Evolutionary conservation across 164 flowering plant species (phyloP).

Genomic region (Umbilicus rupestris): DNA sequence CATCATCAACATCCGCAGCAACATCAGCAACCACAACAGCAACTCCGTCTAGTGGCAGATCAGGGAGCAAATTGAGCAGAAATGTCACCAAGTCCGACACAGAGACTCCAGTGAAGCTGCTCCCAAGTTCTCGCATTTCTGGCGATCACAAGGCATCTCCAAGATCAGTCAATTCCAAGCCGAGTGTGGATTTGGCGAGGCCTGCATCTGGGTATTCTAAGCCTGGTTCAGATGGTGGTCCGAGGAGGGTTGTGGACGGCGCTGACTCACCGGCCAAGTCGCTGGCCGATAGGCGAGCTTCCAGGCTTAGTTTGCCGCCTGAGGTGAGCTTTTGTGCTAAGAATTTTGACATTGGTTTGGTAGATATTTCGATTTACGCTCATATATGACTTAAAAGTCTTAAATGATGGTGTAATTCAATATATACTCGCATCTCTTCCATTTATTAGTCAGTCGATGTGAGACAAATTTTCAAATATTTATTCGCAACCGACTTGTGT

Average conservation of each 20-base stretch:
- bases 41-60: slow-evolving; percentile 58
- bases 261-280: slow-evolving; percentile 58
- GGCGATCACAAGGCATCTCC: slow-evolving; percentile 50
- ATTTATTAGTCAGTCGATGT: too few species aligned
- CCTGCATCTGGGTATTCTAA: slow-evolving; percentile 18
- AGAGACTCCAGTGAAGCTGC: slow-evolving; percentile 33
- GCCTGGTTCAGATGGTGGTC: background rate
- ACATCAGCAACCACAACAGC: slow-evolving; percentile 50
- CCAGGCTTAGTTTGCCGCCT: slow-evolving; percentile 45
- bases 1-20: slow-evolving; percentile 48
- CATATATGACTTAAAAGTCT: too few species aligned
- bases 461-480: too few species aligned
- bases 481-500: too few species aligned
- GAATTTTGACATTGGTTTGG: too few species aligned
- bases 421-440: too few species aligned
- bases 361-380: too few species aligned
- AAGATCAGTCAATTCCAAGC: slow-evolving; percentile 37
- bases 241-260: slow-evolving; percentile 22
- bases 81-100: slow-evolving; percentile 49
- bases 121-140: slow-evolving; percentile 44
- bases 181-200: slow-evolving; percentile 45
- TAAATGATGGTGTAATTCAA: too few species aligned
- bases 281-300: slow-evolving; percentile 39
- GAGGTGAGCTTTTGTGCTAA: too few species aligned
- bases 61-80: slow-evolving; percentile 34